Evolutionary conservation across 140 eudicot species (phyloP), one percentile per base, ranked within the genome.

Genomic region (Erigeron philadelphicus): DNA sequence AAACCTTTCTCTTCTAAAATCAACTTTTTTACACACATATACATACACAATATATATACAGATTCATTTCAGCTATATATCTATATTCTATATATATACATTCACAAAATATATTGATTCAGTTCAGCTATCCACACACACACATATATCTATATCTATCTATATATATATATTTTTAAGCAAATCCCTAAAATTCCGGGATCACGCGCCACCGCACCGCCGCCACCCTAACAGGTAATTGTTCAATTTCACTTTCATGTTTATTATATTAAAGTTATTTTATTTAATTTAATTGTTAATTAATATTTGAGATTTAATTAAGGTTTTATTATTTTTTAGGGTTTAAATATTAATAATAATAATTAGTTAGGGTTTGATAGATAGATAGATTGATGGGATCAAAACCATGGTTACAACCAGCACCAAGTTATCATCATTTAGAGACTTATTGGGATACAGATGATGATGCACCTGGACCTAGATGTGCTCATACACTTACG

Each of bases 401-500:
- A 71, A 93, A 93, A 81, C 95, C 88, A 25, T 86, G 88, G 95
- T 65, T 86, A 9, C 71, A 84, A 69, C 98, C 98, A 3, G 96
- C 98, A 18, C 96, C 98, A 5, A 67, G 80, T 5, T 93, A 89
- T 76, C 76, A 74, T 0, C 45, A 72, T 0, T 72, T 88, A 8
- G 95, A 89, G 53, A 79, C 84, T 43, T 74, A 43, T 61, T 93
- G 94, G 94, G 96, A 85, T 45, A 79, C 80, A 7, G 94, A 89
- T 7, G 96, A 93, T 0, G 98, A 93, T 58, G 82, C 88, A 5
- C 98, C 98, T 6, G 98, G 98, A 5, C 90, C 90, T 19, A 87
- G 98, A 9, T 93, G 98, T 66, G 88, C 82, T 11, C 98, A 93
- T 79, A 86, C 98, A 16, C 90, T 93, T 40, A 93, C 98, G 3